Evolutionary conservation across 345 rosid genomes (phyloP), one percentile per base, ranked within the genome.

Genomic region (Eucalyptus erythrocorys): DNA sequence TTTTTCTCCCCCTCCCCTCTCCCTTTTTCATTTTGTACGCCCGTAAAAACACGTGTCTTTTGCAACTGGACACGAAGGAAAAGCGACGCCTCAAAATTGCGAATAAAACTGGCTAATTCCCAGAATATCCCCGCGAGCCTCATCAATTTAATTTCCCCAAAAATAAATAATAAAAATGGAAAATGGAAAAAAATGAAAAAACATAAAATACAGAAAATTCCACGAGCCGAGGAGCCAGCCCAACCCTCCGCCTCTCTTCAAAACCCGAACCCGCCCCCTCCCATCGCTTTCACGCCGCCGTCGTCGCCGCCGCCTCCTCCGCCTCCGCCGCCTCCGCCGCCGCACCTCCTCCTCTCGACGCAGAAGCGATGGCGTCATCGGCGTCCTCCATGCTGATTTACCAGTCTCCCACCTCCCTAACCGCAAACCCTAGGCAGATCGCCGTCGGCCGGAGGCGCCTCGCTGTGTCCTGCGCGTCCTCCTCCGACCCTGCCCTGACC

Each of bases 401-500:
- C 86, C 40, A 86, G 48, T 43, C 90, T 68, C 86, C 71, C 80
- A 37, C 76, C 43, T 84, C 86, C 13, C 47, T 26, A 34, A 50
- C 45, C 2, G 64, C 84, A 10, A 30, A 86, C 66, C 27, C 87
- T 86, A 50, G 87, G 34, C n/a, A 7, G 47, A 10, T 86, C 87
- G 42, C 55, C 4, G 48, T 53, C 47, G 15, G 84, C 47, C 47
- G 47, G 7, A 40, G 7, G 84, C 84, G 42, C 84, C 5, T 76
- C 71, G 6, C 88, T 48, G 47, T 57, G 30, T 86, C 88, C 71
- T 87, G 49, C 11, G 19, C 92, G 48, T 94, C 94, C 89, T 51
- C 93, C 89, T 89, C 93, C 79, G 88, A 90, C 87, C 91, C 91
- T 43, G 26, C 91, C 47, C 43, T 89, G 26, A 27, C 92, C 45